A percentile compares a stretch with the other conserved stretches of the same genome.
Conservation (phyloP, 2,329 filamentous ascomycete species). For the Phialophora macrospora region DNA sequence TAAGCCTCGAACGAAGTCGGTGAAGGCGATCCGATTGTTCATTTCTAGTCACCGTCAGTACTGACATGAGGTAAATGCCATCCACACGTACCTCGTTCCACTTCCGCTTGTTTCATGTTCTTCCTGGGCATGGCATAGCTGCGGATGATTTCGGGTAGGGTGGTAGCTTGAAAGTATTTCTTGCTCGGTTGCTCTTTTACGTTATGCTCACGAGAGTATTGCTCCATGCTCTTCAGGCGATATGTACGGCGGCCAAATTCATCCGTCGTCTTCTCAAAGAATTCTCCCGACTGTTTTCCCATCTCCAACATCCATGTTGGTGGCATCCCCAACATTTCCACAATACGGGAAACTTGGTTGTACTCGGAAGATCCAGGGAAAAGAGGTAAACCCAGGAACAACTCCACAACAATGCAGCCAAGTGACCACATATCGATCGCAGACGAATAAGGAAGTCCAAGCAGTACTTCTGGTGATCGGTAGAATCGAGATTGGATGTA, state of each 20-base stretch:
- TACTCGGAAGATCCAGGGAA: slow-evolving; percentile 99
- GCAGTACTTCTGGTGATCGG: slow-evolving; percentile 89
- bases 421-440: slow-evolving; percentile 99
- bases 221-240: slow-evolving; percentile 94
- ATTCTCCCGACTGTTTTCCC: slow-evolving; percentile 96
- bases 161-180: slow-evolving; percentile 96
- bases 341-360: slow-evolving; percentile 95
- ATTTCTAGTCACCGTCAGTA: slow-evolving; percentile 70
- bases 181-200: slow-evolving; percentile 99
- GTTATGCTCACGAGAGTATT: slow-evolving; percentile 92
- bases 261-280: slow-evolving; percentile 91
- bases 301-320: slow-evolving; percentile 99
- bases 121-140: slow-evolving; percentile 98
- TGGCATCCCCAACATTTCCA: slow-evolving; percentile 95
- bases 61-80: slow-evolving; percentile 2
- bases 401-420: slow-evolving; percentile 95
- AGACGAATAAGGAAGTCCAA: slow-evolving; percentile 96
- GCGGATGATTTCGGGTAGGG: slow-evolving; percentile 94
- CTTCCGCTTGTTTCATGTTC: slow-evolving; percentile 97
- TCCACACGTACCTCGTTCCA: slow-evolving; percentile 78
- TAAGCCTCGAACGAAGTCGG: slow-evolving; percentile 93
- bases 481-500: slow-evolving; percentile 99
- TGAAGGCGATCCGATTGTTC: slow-evolving; percentile 96
- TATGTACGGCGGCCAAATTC: slow-evolving; percentile 92
- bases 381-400: slow-evolving; percentile 90